A percentile compares a stretch with the other conserved stretches of the same genome.
Evolutionary conservation across 1,139 yeast species (phyloP).

Genomic region (Geotrichum candidum): DNA sequence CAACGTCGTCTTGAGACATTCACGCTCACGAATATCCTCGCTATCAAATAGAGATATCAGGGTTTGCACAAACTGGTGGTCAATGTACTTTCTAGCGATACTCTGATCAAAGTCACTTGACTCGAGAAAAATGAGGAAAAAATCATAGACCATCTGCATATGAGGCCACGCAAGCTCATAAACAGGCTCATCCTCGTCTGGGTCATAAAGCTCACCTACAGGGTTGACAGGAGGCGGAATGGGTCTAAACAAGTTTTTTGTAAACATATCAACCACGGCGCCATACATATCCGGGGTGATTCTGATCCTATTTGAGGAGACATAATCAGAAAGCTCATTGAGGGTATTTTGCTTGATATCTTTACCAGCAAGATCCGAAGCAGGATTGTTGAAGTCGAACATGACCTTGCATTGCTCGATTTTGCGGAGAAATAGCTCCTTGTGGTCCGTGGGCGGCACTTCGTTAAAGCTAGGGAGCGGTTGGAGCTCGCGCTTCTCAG

Average conservation of each 20-base stretch:
- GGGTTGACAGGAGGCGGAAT: constrained; percentile 99
- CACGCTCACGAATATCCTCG: constrained; percentile 96
- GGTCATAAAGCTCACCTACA: constrained; percentile 90
- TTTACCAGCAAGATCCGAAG: constrained; percentile 86
- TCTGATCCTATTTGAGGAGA: constrained; percentile 67
- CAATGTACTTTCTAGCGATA: constrained; percentile 87
- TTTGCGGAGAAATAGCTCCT: constrained; percentile 75
- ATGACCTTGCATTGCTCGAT: constrained; percentile 91
- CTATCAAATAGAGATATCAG: constrained; percentile 86
- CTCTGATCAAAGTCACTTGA: constrained; percentile 93
- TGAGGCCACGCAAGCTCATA: constrained; percentile 98
- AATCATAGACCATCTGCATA: constrained; percentile 94
- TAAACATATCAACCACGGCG: constrained; percentile 86
- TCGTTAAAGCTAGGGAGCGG: constrained; percentile 86
- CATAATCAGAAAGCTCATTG: constrained; percentile 83
- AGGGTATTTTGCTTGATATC: constrained; percentile 83
- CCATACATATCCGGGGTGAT: constrained; percentile 89
- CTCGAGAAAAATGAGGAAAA: constrained; percentile 86
- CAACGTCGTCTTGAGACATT: constrained; percentile 86
- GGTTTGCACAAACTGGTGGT: constrained; percentile 77
- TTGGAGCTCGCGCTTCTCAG: constrained; percentile 64
- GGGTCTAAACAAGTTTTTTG: constrained; percentile 82
- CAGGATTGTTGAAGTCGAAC: constrained; percentile 92
- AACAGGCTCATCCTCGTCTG: constrained; percentile 98
- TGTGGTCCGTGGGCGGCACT: constrained; percentile 80